Evolutionary conservation across 768 basidiomycete species (phyloP).

Genomic region (Rhizopogon vulgaris): DNA sequence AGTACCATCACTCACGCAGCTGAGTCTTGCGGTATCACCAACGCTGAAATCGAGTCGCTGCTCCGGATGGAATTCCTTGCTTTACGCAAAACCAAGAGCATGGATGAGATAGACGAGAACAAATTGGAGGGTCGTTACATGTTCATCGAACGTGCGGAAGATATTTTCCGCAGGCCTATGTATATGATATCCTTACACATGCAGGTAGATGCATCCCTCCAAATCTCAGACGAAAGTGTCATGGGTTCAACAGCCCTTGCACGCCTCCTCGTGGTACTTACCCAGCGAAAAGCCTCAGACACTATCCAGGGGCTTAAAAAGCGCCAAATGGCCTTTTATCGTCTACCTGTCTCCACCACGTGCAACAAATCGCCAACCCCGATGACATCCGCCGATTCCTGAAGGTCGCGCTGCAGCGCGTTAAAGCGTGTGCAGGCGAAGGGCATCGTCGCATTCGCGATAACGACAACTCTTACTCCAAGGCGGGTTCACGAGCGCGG

Average conservation of each 20-base stretch:
- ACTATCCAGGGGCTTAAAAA: slow-evolving; percentile 11
- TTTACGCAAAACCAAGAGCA: slow-evolving; percentile 10
- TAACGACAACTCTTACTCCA: slow-evolving; percentile 15
- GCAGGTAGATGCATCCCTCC: slow-evolving; percentile 11
- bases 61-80: slow-evolving; percentile 19
- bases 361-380: slow-evolving; percentile 23
- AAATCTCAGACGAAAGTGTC: slow-evolving; percentile 17
- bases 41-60: slow-evolving; percentile 22
- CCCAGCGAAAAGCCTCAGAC: slow-evolving; percentile 20
- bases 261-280: slow-evolving; percentile 23
- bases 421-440: slow-evolving; percentile 12
- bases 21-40: slow-evolving; percentile 14
- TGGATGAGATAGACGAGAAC: background rate
- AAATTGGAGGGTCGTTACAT: background rate
- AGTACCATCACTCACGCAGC: slow-evolving; percentile 15
- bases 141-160: slow-evolving; percentile 11
- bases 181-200: slow-evolving; percentile 9
- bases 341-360: slow-evolving; percentile 11
- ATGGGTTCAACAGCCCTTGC: slow-evolving; percentile 23
- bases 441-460: slow-evolving; percentile 15
- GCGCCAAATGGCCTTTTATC: slow-evolving; percentile 17
- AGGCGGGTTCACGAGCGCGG: slow-evolving; percentile 18
- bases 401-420: slow-evolving; percentile 14
- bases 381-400: slow-evolving; percentile 19
- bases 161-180: slow-evolving; percentile 17